Base-by-base conservation (phyloP, 208 protist genomes). In the Crithidia brevicula region DNA sequence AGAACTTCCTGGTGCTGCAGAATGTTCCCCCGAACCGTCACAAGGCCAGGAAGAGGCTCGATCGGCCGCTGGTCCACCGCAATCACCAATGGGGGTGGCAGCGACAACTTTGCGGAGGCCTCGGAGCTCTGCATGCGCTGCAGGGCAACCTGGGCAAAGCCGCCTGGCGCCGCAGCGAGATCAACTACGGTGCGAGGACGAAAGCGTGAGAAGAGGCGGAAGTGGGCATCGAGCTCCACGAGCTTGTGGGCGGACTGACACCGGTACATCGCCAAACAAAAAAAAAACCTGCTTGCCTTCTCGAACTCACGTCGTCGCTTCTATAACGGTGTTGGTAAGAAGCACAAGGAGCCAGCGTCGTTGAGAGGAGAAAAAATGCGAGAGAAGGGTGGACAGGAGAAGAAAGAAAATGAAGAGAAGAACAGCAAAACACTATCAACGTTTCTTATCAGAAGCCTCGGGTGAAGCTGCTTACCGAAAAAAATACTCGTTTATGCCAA, bases 221-320 rank as follows among this genome's bases (percentile, higher is more conserved):
- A 89, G 23, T 57, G 67, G 1, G 63, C 74, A 34, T 93, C 70
- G 6, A 93, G 54, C 58, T 93, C 88, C 10, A 85, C 53, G 20
- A 93, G 68, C 61, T 93, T 93, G 31, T 62, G 52, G 3, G 83
- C 84, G 5, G 88, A 91, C 56, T 83, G 81, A 54, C 83, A 92
- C 28, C 86, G 72, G 54, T 83, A 88, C 67, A 75, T 65, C 0
- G 23, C 9, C 38, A 10, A 10, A n/a, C n/a, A n/a, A n/a, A n/a
- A n/a, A n/a, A n/a, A n/a, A n/a, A n/a, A n/a, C n/a, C n/a, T n/a
- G n/a, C n/a, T n/a, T n/a, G n/a, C n/a, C n/a, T n/a, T n/a, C n/a
- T n/a, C n/a, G n/a, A n/a, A n/a, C n/a, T n/a, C n/a, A n/a, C n/a
- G n/a, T n/a, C n/a, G n/a, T n/a, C n/a, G n/a, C n/a, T n/a, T n/a